A percentile compares a stretch with the other conserved stretches of the same genome.
Conservation (phyloP, 1,139 yeast species). For the Yamadazyma taylorii region DNA sequence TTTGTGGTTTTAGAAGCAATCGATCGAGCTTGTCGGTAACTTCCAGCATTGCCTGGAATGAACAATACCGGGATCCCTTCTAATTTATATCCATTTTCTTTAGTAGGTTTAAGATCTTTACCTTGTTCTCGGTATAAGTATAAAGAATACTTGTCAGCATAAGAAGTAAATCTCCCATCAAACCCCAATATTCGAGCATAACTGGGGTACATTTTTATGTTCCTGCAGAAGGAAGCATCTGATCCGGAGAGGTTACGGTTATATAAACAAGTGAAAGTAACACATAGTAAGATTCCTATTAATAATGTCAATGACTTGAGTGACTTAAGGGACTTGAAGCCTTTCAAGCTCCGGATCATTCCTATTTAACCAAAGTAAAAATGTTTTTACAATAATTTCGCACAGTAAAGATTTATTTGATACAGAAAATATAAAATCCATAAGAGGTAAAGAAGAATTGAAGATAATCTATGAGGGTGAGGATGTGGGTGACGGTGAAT, state of each 20-base stretch:
- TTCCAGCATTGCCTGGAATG: conserved; percentile 98
- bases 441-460: too few species aligned
- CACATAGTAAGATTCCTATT: conserved; percentile 11
- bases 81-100: conserved; percentile 37
- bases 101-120: conserved; percentile 57
- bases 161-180: conserved; percentile 66
- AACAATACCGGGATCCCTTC: conserved; percentile 87
- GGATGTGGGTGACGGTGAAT: too few species aligned
- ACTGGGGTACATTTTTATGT: conserved; percentile 74
- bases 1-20: conserved; percentile 79
- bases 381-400: background rate
- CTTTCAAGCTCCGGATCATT: too few species aligned
- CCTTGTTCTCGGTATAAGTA: conserved; percentile 79
- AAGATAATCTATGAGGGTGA: too few species aligned
- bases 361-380: background rate
- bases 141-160: conserved; percentile 77
- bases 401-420: background rate
- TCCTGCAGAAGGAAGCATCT: conserved; percentile 48
- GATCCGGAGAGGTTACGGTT: conserved; percentile 27
- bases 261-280: conserved; percentile 18
- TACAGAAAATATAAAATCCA: too few species aligned
- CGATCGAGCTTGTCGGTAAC: conserved; percentile 84
- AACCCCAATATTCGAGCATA: conserved; percentile 73
- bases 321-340: background rate
- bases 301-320: conserved; percentile 2